These are phyloP conservation scores for Eucalyptus cloeziana DNA, from an alignment of 345 rosid genomes.

Conservation along the genomic window DNA sequence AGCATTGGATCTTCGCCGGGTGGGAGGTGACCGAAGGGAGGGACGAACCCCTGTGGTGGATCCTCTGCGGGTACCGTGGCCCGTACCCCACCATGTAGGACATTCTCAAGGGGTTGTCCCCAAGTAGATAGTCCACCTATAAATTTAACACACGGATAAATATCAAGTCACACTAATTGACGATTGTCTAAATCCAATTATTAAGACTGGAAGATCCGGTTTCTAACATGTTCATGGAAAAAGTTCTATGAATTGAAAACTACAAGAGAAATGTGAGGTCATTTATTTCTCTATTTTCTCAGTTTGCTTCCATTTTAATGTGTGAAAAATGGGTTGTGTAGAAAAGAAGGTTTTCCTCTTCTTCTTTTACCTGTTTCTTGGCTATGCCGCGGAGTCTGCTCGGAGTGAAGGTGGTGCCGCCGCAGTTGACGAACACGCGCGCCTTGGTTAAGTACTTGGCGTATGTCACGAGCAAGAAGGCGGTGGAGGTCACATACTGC, in stretches of 20 bases:
- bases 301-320: background rate
- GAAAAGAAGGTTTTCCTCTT: background rate
- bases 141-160: background rate
- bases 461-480: conserved; percentile 54
- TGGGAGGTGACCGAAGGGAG: conserved; percentile 61
- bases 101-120: conserved; percentile 78
- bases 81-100: conserved; percentile 99
- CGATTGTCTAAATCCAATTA: background rate
- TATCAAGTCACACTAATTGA: background rate
- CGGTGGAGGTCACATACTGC: conserved; percentile 59
- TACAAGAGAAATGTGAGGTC: background rate
- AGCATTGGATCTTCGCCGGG: conserved; percentile 62
- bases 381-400: conserved; percentile 37
- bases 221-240: background rate
- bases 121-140: conserved; percentile 73
- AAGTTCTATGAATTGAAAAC: background rate
- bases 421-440: conserved; percentile 24
- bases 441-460: conserved; percentile 52
- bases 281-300: background rate
- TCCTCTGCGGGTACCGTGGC: conserved; percentile 54
- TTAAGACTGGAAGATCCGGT: background rate
- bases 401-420: conserved; percentile 31
- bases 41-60: conserved; percentile 97
- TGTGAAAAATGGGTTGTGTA: background rate
- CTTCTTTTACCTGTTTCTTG: conserved; percentile 25